A percentile compares a stretch with the other conserved stretches of the same genome.
These are phyloP conservation scores for Solanum habrochaites DNA, from an alignment of 257 asterid genomes.

Conservation along the genomic window DNA sequence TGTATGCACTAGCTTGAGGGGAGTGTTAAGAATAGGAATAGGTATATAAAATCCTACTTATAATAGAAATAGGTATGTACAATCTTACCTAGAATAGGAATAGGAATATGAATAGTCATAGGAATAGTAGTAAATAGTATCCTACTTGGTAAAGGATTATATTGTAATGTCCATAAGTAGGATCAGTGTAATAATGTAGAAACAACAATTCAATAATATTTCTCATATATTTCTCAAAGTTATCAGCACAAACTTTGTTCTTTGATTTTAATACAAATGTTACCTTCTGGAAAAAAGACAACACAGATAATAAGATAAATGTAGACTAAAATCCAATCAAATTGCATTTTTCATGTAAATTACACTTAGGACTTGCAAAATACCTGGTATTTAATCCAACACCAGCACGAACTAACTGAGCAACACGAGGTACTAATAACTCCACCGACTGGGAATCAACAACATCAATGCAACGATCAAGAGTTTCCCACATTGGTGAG, in stretches of 20 bases:
- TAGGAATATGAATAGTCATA: no score
- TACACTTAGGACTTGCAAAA: neutral
- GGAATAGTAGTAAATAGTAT: neutral
- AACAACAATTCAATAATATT: neutral
- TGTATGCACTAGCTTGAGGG: neutral
- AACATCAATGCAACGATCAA: constrained; percentile 82
- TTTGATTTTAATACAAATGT: neutral
- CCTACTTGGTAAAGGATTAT: neutral
- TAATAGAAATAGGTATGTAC: no score
- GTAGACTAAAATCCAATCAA: neutral
- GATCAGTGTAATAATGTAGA: neutral
- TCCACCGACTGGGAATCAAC: constrained; percentile 77
- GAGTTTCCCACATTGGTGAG: constrained; percentile 99
- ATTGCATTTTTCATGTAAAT: neutral
- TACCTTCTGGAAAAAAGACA: neutral
- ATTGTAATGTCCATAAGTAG: neutral
- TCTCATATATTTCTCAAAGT: no score
- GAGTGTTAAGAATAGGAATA: neutral
- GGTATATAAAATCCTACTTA: neutral
- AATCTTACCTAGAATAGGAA: no score
- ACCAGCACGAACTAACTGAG: constrained; percentile 73
- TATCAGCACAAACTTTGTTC: neutral
- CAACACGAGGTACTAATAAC: constrained; percentile 76
- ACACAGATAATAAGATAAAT: neutral
- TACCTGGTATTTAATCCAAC: constrained; percentile 97